Base-by-base conservation (phyloP, 169 alveolate genomes). In the Eimeria falciformis region DNA sequence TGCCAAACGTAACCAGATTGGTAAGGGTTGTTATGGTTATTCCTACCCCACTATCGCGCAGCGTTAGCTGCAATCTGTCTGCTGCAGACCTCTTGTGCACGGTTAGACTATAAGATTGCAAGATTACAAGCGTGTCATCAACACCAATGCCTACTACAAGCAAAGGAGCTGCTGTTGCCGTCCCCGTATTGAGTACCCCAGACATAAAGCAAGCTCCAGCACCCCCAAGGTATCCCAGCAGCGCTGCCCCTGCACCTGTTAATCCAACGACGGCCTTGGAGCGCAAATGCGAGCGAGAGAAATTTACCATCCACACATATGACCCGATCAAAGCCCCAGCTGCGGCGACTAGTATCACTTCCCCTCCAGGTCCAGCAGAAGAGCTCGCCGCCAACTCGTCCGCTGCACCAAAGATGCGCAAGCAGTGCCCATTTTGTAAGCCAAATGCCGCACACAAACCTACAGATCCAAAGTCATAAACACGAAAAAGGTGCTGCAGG, bases 1-100 rank as follows among this genome's bases (percentile, higher is more conserved):
- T 96, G 56, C 95, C 93, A 75, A 96, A 96, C 12, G 97, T 94
- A 45, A 96, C 86, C 3, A 96, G 90, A 43, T 95, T 96, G 17
- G 98, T 96, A 40, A 96, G 77, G 25, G 98, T 96, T 1, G 98
- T 96, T 9, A 96, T 95, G 18, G 97, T 95, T 23, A 96, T 95
- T 2, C 97, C 95, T 33, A 96, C 69, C 6, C 97, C 98, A 50
- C 96, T 91, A 46, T 96, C 98, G 69, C 95, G 95, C 47, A 96
- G 58, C 58, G 97, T 94, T 69, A 95, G 87, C 75, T 92, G 96
- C 71, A 96, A 91, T 75, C 97, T 92, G 46, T 95, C 96, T 27
- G 93, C 95, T 29, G 97, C 96, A 69, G 93, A 94, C 33, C 95
- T 94, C 62, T 93, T 82, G 81, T 95, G 96, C 66, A 92, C 95